Conservation (phyloP, 176 grass and related monocot species). For the Triticum aestivum region IWGSC_CS_RefSeq_v2.1 NC_057804.1:372828379-372828878, state of each 20-base stretch:
- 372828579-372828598: background rate
- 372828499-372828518: no score
- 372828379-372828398: no score
- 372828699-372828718: background rate
- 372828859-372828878: slow-evolving; percentile 34
- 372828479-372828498: no score
- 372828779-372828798: slow-evolving; percentile 52
- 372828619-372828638: background rate
- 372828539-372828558: background rate
- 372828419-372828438: no score
- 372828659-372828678: background rate
- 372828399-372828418: no score
- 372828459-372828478: no score
- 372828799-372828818: slow-evolving; percentile 78
- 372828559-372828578: background rate
- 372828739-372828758: slow-evolving; percentile 60
- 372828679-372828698: background rate
- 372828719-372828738: background rate
- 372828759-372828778: slow-evolving; percentile 51
- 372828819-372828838: slow-evolving; percentile 81
- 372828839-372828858: slow-evolving; percentile 55
- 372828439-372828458: no score
- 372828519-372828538: no score
- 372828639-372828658: background rate
- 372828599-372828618: background rate